Percentiles rank a stretch among this genome's conserved stretches.
phyloP scores from a whole-genome alignment of 148 eudicot genomes.

The Simmondsia chinensis region DNA sequence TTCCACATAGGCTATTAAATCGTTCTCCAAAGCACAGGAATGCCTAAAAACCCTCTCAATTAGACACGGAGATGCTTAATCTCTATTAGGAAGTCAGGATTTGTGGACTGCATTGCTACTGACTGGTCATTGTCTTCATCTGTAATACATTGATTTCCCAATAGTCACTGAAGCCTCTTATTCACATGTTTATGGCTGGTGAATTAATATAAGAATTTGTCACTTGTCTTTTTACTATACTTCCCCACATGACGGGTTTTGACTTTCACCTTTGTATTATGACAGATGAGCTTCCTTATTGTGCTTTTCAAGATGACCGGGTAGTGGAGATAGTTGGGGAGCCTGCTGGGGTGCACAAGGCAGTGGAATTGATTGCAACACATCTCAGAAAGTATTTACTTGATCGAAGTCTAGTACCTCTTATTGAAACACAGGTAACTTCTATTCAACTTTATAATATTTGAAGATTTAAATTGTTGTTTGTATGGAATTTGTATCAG shows the following conservation, averaged over 20 bases:
- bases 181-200: neutral
- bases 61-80: too few relatives aligned
- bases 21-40: too few relatives aligned
- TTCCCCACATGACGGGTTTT: neutral
- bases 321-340: constrained; percentile 85
- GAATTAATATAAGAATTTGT: neutral
- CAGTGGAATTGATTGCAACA: constrained; percentile 65
- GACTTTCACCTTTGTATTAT: neutral
- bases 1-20: too few relatives aligned
- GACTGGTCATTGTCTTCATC: too few relatives aligned
- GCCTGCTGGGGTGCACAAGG: constrained; percentile 65
- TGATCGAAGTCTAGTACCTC: constrained; percentile 62
- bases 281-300: constrained; percentile 72
- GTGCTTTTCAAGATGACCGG: constrained; percentile 91
- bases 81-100: too few relatives aligned
- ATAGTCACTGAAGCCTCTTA: too few relatives aligned
- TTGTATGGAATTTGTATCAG: too few relatives aligned
- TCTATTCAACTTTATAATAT: neutral
- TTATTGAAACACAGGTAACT: constrained; percentile 72
- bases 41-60: too few relatives aligned
- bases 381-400: constrained; percentile 89
- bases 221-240: neutral
- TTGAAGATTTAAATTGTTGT: neutral
- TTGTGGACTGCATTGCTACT: too few relatives aligned
- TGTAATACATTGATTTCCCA: too few relatives aligned